A percentile compares a stretch with the other conserved stretches of the same genome.
Conservation (phyloP, 257 asterid species). For the Ilex aquifolium region DNA sequence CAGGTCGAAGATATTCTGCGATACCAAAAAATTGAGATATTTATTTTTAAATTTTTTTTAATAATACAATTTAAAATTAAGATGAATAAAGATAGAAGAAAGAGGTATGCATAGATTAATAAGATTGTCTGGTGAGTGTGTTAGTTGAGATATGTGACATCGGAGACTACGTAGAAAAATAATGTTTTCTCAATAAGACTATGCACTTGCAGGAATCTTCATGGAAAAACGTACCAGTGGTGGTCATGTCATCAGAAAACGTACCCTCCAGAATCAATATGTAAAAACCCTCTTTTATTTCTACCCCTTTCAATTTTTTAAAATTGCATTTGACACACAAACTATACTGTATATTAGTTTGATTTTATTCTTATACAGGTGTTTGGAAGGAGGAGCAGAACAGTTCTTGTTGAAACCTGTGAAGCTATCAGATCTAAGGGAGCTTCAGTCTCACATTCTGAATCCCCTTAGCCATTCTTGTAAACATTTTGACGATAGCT, state of each 20-base stretch:
- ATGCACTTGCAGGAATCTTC: conserved; percentile 35
- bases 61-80: too few relatives aligned
- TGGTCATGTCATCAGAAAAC: conserved; percentile 59
- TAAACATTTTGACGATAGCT: not conserved
- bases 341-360: not conserved
- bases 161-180: too few relatives aligned
- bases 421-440: conserved; percentile 41
- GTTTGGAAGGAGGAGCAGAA: conserved; percentile 62
- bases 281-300: conserved; percentile 12
- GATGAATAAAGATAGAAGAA: too few relatives aligned
- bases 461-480: not conserved
- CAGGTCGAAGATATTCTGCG: too few relatives aligned
- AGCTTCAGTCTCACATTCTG: conserved; percentile 30
- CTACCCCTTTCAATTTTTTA: conserved; percentile 6
- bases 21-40: too few relatives aligned
- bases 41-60: too few relatives aligned
- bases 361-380: conserved; percentile 24
- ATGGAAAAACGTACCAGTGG: conserved; percentile 57
- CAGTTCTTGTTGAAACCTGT: conserved; percentile 57
- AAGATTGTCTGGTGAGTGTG: too few relatives aligned
- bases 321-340: too few relatives aligned
- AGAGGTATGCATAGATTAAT: too few relatives aligned
- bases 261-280: conserved; percentile 54
- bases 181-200: not conserved
- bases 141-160: too few relatives aligned